phyloP scores from a whole-genome alignment of 208 protist genomes.

The Trypanosoma vivax region DNA sequence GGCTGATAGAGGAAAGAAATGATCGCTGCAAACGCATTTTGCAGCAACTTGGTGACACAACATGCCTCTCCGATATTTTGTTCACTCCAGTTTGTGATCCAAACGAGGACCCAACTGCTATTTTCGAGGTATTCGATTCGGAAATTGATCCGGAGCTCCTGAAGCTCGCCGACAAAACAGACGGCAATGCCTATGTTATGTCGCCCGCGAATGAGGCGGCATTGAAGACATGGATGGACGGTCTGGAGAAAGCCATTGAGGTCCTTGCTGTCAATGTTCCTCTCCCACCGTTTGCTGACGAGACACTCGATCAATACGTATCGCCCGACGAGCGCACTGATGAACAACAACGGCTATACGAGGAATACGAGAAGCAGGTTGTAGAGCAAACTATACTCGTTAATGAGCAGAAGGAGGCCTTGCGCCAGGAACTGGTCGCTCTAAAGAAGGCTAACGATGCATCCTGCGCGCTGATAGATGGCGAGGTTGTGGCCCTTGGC shows the following conservation, averaged over 20 bases:
- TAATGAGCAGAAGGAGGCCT: slow-evolving; percentile 46
- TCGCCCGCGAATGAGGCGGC: slow-evolving; percentile 67
- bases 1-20: slow-evolving; percentile 70
- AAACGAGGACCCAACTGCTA: slow-evolving; percentile 52
- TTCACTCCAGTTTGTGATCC: slow-evolving; percentile 42
- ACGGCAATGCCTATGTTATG: slow-evolving; percentile 16
- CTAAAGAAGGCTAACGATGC: slow-evolving; percentile 51
- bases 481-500: slow-evolving; percentile 32
- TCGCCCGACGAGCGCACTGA: slow-evolving; percentile 78
- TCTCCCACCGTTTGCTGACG: slow-evolving; percentile 67
- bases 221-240: slow-evolving; percentile 87
- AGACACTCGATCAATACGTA: slow-evolving; percentile 62
- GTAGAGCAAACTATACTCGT: slow-evolving; percentile 64
- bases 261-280: slow-evolving; percentile 50
- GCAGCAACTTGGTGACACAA: slow-evolving; percentile 55
- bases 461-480: slow-evolving; percentile 39
- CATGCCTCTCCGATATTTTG: slow-evolving; percentile 11
- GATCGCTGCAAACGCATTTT: slow-evolving; percentile 66
- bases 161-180: slow-evolving; percentile 28
- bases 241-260: slow-evolving; percentile 81
- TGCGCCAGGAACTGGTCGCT: slow-evolving; percentile 53
- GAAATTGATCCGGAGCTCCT: slow-evolving; percentile 63
- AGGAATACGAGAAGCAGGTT: slow-evolving; percentile 78
- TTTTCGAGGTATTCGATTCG: slow-evolving; percentile 72
- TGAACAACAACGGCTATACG: slow-evolving; percentile 56